Conservation (phyloP, 805 yeast genomes). For the Suhomyces kilbournensis region DNA sequence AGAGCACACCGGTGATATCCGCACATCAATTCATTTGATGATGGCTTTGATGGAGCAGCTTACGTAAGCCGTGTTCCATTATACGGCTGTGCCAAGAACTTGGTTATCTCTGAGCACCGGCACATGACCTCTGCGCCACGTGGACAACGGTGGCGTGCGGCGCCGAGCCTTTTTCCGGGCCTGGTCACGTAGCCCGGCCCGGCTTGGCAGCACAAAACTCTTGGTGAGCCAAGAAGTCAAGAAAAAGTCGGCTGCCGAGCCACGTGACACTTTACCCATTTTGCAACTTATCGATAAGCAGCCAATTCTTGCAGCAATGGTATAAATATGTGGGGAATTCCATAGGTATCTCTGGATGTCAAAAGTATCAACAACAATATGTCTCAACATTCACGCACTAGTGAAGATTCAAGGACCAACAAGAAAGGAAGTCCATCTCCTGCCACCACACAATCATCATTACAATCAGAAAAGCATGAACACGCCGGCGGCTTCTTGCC, state of each 20-base stretch:
- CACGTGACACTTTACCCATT: not conserved
- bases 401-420: not conserved
- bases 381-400: not conserved
- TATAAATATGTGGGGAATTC: conserved; percentile 1
- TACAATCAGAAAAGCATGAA: conserved; percentile 1
- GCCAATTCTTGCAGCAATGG: not conserved
- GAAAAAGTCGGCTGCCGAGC: not conserved
- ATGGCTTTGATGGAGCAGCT: not conserved
- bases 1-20: not conserved
- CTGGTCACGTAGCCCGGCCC: not conserved
- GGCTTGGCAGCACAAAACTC: conserved; percentile 2
- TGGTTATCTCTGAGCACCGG: not conserved
- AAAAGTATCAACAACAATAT: not conserved
- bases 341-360: not conserved
- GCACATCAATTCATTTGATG: not conserved
- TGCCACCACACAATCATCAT: not conserved
- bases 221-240: conserved; percentile 1
- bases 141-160: not conserved
- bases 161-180: conserved; percentile 2
- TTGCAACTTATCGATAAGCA: not conserved
- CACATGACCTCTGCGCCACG: not conserved
- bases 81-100: not conserved
- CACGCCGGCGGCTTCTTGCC: not conserved
- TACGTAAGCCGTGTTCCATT: not conserved
- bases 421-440: not conserved